These are phyloP conservation scores for Cadophora sp. DNA, from an alignment of 2,329 filamentous ascomycete species.

Conservation along the genomic window DNA sequence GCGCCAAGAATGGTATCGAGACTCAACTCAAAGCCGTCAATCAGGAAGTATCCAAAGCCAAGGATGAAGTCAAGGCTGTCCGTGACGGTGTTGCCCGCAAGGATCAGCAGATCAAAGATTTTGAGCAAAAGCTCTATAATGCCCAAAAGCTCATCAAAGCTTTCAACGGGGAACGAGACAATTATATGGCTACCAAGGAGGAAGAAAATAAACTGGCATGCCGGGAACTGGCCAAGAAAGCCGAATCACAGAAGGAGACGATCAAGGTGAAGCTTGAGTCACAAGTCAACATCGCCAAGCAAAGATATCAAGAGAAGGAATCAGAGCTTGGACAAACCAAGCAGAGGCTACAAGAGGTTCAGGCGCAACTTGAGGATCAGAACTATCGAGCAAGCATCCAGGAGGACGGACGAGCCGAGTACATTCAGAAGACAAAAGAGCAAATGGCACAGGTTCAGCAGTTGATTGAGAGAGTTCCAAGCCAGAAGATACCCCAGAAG, in stretches of 20 bases:
- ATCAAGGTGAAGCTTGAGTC: slow-evolving; percentile 30
- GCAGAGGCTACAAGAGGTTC: slow-evolving; percentile 8
- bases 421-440: slow-evolving; percentile 27
- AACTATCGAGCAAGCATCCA: neutral
- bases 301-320: slow-evolving; percentile 27
- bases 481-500: neutral
- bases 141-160: slow-evolving; percentile 38
- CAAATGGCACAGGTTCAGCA: slow-evolving; percentile 8
- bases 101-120: slow-evolving; percentile 26
- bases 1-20: slow-evolving; percentile 34
- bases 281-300: slow-evolving; percentile 30
- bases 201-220: slow-evolving; percentile 40
- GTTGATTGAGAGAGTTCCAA: neutral
- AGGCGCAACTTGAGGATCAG: slow-evolving; percentile 7
- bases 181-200: slow-evolving; percentile 31
- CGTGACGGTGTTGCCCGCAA: slow-evolving; percentile 21
- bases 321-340: slow-evolving; percentile 16
- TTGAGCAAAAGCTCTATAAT: slow-evolving; percentile 25
- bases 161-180: slow-evolving; percentile 41
- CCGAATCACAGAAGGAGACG: slow-evolving; percentile 27
- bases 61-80: slow-evolving; percentile 27
- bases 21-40: slow-evolving; percentile 44
- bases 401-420: slow-evolving; percentile 22
- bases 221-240: slow-evolving; percentile 31
- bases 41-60: slow-evolving; percentile 41